phyloP scores from a whole-genome alignment of 1,284 basidiomycete species.

The Sporisorium exsertum region DNA sequence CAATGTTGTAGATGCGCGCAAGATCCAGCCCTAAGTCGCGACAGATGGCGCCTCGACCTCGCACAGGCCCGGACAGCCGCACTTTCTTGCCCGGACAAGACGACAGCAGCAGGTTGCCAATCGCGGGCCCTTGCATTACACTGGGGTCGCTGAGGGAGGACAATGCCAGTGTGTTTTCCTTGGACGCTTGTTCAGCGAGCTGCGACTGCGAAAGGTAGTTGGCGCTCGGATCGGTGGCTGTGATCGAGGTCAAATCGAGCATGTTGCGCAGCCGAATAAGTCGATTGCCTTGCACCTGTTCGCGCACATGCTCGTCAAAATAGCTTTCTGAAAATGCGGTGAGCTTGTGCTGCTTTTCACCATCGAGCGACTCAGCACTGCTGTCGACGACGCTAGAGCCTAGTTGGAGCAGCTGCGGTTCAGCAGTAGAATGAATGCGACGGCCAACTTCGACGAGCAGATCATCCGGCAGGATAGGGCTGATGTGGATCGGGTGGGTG shows the following conservation, averaged over 20 bases:
- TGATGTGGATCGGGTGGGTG: slow-evolving; percentile 66
- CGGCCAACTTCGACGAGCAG: slow-evolving; percentile 44
- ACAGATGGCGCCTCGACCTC: slow-evolving; percentile 84
- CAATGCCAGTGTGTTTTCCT: slow-evolving; percentile 19
- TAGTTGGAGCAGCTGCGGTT: slow-evolving; percentile 22
- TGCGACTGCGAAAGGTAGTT: slow-evolving; percentile 34
- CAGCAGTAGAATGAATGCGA: slow-evolving; percentile 33
- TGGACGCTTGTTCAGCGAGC: slow-evolving; percentile 26
- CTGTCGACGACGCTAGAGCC: slow-evolving; percentile 1
- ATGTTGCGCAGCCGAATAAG: slow-evolving; percentile 53
- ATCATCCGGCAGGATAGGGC: slow-evolving; percentile 55
- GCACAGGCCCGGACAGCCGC: slow-evolving; percentile 81
- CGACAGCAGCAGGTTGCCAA: slow-evolving; percentile 91
- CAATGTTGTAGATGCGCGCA: slow-evolving; percentile 79
- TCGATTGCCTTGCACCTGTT: slow-evolving; percentile 51
- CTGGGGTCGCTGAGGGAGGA: slow-evolving; percentile 15
- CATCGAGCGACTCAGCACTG: background rate
- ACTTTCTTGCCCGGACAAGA: slow-evolving; percentile 98
- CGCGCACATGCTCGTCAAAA: slow-evolving; percentile 32
- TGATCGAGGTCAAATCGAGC: slow-evolving; percentile 50
- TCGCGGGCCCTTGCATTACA: slow-evolving; percentile 35
- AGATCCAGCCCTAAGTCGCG: slow-evolving; percentile 84
- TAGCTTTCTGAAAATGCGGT: slow-evolving; percentile 13
- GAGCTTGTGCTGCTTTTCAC: background rate
- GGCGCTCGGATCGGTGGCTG: slow-evolving; percentile 27